Evolutionary conservation across 169 alveolate species (phyloP).

Genomic region (Plasmodium yoelii): DNA sequence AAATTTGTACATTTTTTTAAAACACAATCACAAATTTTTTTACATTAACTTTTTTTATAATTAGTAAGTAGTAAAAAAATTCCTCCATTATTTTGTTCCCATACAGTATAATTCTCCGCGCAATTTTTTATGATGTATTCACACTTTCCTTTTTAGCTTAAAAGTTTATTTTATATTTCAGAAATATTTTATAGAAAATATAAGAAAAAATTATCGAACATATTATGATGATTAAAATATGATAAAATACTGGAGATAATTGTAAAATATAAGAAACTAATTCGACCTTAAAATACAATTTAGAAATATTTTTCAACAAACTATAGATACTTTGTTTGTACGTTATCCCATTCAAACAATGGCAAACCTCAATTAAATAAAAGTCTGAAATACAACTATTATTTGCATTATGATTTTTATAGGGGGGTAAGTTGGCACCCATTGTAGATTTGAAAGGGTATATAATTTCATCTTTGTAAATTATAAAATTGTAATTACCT

Average conservation of each 20-base stretch:
- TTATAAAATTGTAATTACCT: constrained; percentile 24
- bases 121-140: background rate
- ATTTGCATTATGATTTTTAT: constrained; percentile 6
- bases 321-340: constrained; percentile 39
- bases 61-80: background rate
- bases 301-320: constrained; percentile 34
- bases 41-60: background rate
- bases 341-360: constrained; percentile 64
- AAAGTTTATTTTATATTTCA: constrained; percentile 49
- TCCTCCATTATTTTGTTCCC: background rate
- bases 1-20: background rate
- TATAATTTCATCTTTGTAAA: constrained; percentile 62
- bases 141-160: constrained; percentile 3
- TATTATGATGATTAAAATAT: constrained; percentile 30
- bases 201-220: constrained; percentile 39
- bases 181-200: constrained; percentile 49
- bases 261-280: constrained; percentile 60
- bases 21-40: background rate
- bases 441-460: constrained; percentile 26
- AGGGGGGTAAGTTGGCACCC: background rate
- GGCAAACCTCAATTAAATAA: constrained; percentile 62
- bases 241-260: constrained; percentile 65
- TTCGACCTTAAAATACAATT: constrained; percentile 63
- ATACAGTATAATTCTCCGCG: background rate
- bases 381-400: constrained; percentile 22